Evolutionary conservation across 176 grass and related monocot genomes (phyloP).

Genomic region (Rhynchospora tenuis): DNA sequence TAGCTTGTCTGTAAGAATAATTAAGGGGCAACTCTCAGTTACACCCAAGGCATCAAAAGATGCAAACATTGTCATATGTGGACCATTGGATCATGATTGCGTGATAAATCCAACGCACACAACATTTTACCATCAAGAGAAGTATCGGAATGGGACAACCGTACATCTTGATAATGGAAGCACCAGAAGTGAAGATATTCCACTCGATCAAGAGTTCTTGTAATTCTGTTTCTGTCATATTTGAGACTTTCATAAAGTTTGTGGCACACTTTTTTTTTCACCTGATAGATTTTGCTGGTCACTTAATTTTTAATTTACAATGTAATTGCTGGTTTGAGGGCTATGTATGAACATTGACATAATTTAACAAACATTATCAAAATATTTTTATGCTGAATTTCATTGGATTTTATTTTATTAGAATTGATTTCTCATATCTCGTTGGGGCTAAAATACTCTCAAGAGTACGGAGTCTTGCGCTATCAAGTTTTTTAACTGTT

Average conservation of each 20-base stretch:
- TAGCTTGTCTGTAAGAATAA: conserved; percentile 15
- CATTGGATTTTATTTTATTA: too few relatives aligned
- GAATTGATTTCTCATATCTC: too few relatives aligned
- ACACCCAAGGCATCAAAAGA: conserved; percentile 19
- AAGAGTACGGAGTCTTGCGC: too few relatives aligned
- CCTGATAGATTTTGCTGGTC: background rate
- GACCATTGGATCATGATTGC: conserved; percentile 12
- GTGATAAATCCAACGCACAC: conserved; percentile 13
- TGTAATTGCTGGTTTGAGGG: background rate
- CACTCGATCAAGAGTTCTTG: background rate
- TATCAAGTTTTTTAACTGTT: too few relatives aligned
- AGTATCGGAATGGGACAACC: background rate
- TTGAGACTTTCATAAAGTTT: too few relatives aligned
- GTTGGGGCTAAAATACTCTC: too few relatives aligned
- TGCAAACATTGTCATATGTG: conserved; percentile 5
- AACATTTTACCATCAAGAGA: conserved; percentile 10
- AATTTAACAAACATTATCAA: too few relatives aligned
- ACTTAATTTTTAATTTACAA: background rate
- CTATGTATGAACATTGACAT: background rate
- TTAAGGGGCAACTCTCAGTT: background rate
- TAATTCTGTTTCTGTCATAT: background rate
- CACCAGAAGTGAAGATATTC: background rate
- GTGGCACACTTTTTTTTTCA: background rate
- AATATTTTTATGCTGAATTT: too few relatives aligned
- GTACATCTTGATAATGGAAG: background rate